Conservation (phyloP, 257 asterid species). For the Cruciata laevipes region DNA sequence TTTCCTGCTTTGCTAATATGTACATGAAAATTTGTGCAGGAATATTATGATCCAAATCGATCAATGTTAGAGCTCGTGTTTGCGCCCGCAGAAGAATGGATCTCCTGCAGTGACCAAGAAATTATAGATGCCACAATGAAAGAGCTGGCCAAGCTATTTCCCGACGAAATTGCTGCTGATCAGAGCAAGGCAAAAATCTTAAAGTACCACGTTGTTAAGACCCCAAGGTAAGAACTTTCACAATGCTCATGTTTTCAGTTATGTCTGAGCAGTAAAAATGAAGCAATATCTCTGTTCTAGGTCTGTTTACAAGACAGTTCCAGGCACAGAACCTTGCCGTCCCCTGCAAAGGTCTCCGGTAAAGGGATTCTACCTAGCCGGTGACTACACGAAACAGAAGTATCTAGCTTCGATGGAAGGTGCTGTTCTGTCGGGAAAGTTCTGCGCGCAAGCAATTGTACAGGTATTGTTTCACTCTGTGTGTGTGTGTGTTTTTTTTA, state of each 20-base stretch:
- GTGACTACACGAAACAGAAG: slow-evolving; percentile 95
- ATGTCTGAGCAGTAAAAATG: not conserved
- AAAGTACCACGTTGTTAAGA: slow-evolving; percentile 84
- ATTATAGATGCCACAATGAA: slow-evolving; percentile 93
- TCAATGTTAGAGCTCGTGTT: slow-evolving; percentile 96
- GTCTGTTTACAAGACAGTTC: slow-evolving; percentile 91
- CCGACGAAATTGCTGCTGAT: slow-evolving; percentile 86
- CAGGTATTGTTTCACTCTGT: slow-evolving; percentile 41
- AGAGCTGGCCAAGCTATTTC: slow-evolving; percentile 88
- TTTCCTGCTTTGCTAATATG: not conserved
- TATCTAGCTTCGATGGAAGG: slow-evolving; percentile 99
- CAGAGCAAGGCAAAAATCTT: slow-evolving; percentile 94
- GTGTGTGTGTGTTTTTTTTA: not conserved
- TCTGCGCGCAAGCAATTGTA: slow-evolving; percentile 91
- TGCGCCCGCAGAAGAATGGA: slow-evolving; percentile 98
- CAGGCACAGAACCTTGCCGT: slow-evolving; percentile 89
- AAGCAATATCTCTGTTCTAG: slow-evolving; percentile 24
- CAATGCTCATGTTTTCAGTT: not conserved
- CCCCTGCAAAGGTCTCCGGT: slow-evolving; percentile 89
- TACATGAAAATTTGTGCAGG: slow-evolving; percentile 39
- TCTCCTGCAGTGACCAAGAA: slow-evolving; percentile 71
- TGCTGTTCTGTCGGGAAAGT: slow-evolving; percentile 91
- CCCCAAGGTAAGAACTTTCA: slow-evolving; percentile 58
- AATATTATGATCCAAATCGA: slow-evolving; percentile 69
- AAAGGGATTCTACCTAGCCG: slow-evolving; percentile 87